A percentile compares a stretch with the other conserved stretches of the same genome.
These are phyloP conservation scores for Thelephora aurantiotincta DNA, from an alignment of 768 basidiomycete genomes.

Conservation along the genomic window DNA sequence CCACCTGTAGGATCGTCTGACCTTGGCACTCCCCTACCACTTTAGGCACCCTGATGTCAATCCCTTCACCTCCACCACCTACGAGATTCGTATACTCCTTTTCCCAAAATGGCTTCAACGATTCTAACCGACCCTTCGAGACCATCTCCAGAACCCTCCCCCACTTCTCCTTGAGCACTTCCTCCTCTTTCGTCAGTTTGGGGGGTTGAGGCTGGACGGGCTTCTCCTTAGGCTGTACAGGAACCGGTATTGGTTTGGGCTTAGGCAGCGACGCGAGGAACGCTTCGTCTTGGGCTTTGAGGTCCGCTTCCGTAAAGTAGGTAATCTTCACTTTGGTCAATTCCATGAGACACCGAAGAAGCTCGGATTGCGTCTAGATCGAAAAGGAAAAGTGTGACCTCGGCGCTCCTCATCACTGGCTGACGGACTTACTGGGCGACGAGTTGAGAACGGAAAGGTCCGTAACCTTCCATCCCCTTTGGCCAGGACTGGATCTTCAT, in stretches of 20 bases:
- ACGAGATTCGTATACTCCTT: constrained; percentile 29
- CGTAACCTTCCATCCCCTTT: constrained; percentile 75
- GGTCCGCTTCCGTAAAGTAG: constrained; percentile 72
- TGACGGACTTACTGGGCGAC: constrained; percentile 60
- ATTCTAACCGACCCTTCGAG: constrained; percentile 69
- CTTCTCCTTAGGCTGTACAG: constrained; percentile 31
- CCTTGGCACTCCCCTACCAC: constrained; percentile 44
- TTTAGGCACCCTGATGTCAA: constrained; percentile 52
- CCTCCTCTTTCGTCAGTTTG: constrained; percentile 72
- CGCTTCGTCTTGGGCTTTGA: constrained; percentile 77
- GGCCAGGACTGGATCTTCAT: constrained; percentile 60
- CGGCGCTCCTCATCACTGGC: background rate
- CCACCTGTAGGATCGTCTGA: constrained; percentile 66
- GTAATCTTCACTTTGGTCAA: constrained; percentile 76
- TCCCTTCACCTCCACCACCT: constrained; percentile 28
- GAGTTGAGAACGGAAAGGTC: constrained; percentile 92
- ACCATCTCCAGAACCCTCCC: constrained; percentile 80
- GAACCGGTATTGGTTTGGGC: constrained; percentile 39
- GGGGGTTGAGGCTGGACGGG: constrained; percentile 14
- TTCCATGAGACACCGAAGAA: constrained; percentile 75
- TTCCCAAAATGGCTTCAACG: constrained; percentile 69
- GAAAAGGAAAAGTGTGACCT: background rate
- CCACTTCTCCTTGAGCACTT: constrained; percentile 69
- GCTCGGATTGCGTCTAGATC: constrained; percentile 76
- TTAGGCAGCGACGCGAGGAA: constrained; percentile 84